Base-by-base conservation (phyloP, 768 basidiomycete genomes). In the Mycena galopus region DNA sequence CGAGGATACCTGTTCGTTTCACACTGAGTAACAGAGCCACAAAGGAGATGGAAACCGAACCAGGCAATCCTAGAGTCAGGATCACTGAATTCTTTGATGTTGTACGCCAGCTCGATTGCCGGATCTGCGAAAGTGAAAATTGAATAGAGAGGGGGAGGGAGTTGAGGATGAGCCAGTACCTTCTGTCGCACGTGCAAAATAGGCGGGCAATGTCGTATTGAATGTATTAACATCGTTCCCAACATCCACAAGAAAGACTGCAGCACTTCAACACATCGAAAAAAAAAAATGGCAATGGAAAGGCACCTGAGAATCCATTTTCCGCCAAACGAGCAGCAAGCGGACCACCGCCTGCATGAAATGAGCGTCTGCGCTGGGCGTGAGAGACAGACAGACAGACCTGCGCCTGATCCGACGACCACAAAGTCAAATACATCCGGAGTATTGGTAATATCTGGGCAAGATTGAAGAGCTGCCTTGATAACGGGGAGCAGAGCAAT, bases 281-380 rank as follows among this genome's bases (percentile, higher is more conserved):
- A 11, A 23, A 21, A 1, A 32, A 27, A 12, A 32, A 14, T 3
- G 17, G 21, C 23, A 19, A 27, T 10, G 14, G 17, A 16, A 39
- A 55, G 0, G 50, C 33, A 77, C 79, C 79, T 33, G 78, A 79
- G 55, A 76, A 79, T n/a, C 78, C 79, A 11, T 71, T 63, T 71
- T 78, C 78, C 21, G 75, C 79, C 9, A 80, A 71, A 4, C 79
- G 76, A n/a, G 79, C 67, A 6, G 79, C 79, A 60, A 80, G 73
- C 9, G 79, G 78, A 2, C 79, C 79, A 17, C 79, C 79, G 53
- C 79, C 79, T 10, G 63, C 50, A 2, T 64, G 14, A 51, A 25
- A 25, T 14, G 50, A 51, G 25, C 19, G 7, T 3, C 47, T n/a
- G 7, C 8, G 47, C 21, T 11, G 2, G n/a, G 50, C n/a, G 25